Percentiles rank a stretch among this genome's conserved stretches.
Evolutionary conservation across 2,329 filamentous ascomycete species (phyloP).

Genomic region (Colletotrichum agaves): DNA sequence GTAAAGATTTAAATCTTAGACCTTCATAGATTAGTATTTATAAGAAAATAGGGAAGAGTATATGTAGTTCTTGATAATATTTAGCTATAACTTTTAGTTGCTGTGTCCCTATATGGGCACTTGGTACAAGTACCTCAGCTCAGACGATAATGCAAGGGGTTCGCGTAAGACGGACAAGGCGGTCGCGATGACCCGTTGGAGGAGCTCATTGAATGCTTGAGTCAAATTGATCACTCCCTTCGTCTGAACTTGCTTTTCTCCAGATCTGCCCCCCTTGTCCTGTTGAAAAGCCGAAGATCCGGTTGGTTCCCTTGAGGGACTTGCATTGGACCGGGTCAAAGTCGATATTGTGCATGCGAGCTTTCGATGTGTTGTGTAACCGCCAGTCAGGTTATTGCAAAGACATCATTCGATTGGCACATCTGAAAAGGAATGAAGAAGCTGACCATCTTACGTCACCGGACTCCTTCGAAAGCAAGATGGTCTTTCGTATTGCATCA

Average conservation of each 20-base stretch:
- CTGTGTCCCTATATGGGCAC: no score
- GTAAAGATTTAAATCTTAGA: no score
- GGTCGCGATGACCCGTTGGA: neutral
- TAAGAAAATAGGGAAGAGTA: no score
- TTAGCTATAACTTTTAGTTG: no score
- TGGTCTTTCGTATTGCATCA: neutral
- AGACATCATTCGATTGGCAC: constrained; percentile 15
- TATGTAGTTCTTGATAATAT: no score
- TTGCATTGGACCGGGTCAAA: constrained; percentile 13
- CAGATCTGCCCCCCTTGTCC: constrained; percentile 22
- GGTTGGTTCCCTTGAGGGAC: neutral
- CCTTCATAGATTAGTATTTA: no score
- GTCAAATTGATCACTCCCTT: neutral
- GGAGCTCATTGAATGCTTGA: constrained; percentile 1
- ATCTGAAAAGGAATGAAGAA: constrained; percentile 19
- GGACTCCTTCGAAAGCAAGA: neutral
- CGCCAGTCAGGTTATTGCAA: neutral
- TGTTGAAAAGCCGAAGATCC: constrained; percentile 3
- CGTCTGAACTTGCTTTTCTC: constrained; percentile 11
- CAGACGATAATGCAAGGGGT: constrained; percentile 30
- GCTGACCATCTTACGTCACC: neutral
- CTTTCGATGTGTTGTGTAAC: constrained; percentile 12
- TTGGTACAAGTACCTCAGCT: no score
- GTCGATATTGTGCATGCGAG: constrained; percentile 2
- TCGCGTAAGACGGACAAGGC: constrained; percentile 12